phyloP scores from a whole-genome alignment of 2,329 filamentous ascomycete species.

The Lasiodiplodia sp. region DNA sequence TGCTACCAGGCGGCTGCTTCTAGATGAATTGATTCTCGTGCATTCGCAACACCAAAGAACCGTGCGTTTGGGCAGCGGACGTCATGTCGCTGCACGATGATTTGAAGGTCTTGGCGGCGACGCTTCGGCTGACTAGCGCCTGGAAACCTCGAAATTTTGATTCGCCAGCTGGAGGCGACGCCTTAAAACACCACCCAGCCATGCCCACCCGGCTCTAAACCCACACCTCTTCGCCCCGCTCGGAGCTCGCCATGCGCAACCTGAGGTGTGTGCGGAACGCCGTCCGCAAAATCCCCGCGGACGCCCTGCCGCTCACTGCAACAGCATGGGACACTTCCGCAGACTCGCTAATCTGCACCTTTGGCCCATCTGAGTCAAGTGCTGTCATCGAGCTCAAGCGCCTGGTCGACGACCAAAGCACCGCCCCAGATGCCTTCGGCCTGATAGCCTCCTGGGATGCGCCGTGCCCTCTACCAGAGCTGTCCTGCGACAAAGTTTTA shows the following conservation, averaged over 20 bases:
- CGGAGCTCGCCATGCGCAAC: slow-evolving; percentile 76
- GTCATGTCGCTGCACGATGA: not conserved
- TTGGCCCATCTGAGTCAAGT: slow-evolving; percentile 77
- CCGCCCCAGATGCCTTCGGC: slow-evolving; percentile 41
- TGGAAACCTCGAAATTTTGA: slow-evolving; percentile 30
- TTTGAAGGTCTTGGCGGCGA: slow-evolving; percentile 23
- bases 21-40: slow-evolving; percentile 29
- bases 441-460: slow-evolving; percentile 88
- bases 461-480: slow-evolving; percentile 77
- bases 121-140: slow-evolving; percentile 31
- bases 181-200: slow-evolving; percentile 21
- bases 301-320: slow-evolving; percentile 70
- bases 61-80: not conserved
- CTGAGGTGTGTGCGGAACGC: slow-evolving; percentile 78
- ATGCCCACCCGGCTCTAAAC: slow-evolving; percentile 32
- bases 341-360: slow-evolving; percentile 80
- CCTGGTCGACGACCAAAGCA: slow-evolving; percentile 46
- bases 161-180: slow-evolving; percentile 19
- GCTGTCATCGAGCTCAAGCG: slow-evolving; percentile 76
- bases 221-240: slow-evolving; percentile 12
- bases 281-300: slow-evolving; percentile 64
- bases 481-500: slow-evolving; percentile 77
- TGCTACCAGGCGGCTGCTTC: slow-evolving; percentile 10
- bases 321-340: slow-evolving; percentile 84
- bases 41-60: slow-evolving; percentile 6